Evolutionary conservation across 2,329 filamentous ascomycete species (phyloP), one percentile per base, ranked within the genome.

Genomic region (Neophaeococcomyces aloes): DNA sequence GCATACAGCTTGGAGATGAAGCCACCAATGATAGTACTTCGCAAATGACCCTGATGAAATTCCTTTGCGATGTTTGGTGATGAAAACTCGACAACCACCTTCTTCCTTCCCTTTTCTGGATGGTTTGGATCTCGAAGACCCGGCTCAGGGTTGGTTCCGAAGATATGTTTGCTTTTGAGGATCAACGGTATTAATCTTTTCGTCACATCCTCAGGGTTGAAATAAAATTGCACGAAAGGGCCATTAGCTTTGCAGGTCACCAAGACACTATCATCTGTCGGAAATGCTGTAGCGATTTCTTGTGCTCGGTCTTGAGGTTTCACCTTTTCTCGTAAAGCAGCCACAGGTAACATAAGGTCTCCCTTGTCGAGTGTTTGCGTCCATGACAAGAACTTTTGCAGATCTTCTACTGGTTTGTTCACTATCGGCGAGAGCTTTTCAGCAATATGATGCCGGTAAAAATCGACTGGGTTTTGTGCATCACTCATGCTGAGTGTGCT

Each of bases 1-100:
- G 74, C 69, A 59, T 77, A 76, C 8, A 81, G 61, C 55, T 81
- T 80, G 11, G 74, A 67, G 21, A 81, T 62, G 61, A 80, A 81
- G 45, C 76, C 77, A 50, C 78, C 78, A 45, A 81, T 79, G 57
- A 81, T 80, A 36, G 78, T 81, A 61, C 75, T 78, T 54, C 78
- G 68, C 58, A 81, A 61, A 60, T 81, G 78, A 38, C 76, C 77
- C 7, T 75, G 76, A 55, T 79, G 75, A 63, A 81, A 81, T 23
- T 76, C 75, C 59, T 80, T 81, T 27, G 77, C 78, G 40, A 81
- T 80, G 57, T 81, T 81, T 36, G 78, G 78, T 30, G 75, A 78
- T 3, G 75, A 79, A 62, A 81, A 81, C 57, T 81, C 78, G 46
- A 81, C 69, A 40, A 81, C 72, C 32, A 55, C 29, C 36, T 53